Percentiles rank a stretch among this genome's conserved stretches.
phyloP scores from a whole-genome alignment of 1,284 basidiomycete genomes.

The Hemileia vastatrix region DNA sequence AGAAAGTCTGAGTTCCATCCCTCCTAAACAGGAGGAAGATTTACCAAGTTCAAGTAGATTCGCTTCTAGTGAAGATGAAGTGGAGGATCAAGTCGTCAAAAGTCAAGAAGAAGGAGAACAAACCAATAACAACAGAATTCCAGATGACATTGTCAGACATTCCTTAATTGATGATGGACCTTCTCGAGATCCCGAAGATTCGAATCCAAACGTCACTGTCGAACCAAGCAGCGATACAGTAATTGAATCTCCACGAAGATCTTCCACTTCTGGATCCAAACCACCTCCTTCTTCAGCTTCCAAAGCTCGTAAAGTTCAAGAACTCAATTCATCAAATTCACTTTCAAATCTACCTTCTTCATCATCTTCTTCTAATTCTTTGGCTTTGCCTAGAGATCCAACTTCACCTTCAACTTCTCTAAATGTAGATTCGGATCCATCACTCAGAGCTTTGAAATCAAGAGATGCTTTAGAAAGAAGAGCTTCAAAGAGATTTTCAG shows the following conservation, averaged over 20 bases:
- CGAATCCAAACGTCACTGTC: not conserved
- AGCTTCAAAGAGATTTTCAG: conserved; percentile 43
- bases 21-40: too few relatives aligned
- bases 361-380: not conserved
- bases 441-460: conserved; percentile 36
- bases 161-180: not conserved
- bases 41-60: too few relatives aligned
- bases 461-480: conserved; percentile 41
- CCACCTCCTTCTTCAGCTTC: not conserved
- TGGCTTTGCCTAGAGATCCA: not conserved
- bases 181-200: not conserved
- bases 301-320: not conserved
- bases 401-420: not conserved
- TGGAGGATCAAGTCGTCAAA: not conserved
- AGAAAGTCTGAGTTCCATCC: not conserved
- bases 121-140: not conserved
- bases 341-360: not conserved
- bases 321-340: not conserved
- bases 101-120: not conserved
- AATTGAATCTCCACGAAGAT: not conserved
- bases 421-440: too few relatives aligned
- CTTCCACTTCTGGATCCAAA: not conserved
- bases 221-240: not conserved
- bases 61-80: not conserved
- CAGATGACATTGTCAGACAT: not conserved